Evolutionary conservation across 306 rosid species (phyloP).

Genomic region (Aeschynomene evenia): DNA sequence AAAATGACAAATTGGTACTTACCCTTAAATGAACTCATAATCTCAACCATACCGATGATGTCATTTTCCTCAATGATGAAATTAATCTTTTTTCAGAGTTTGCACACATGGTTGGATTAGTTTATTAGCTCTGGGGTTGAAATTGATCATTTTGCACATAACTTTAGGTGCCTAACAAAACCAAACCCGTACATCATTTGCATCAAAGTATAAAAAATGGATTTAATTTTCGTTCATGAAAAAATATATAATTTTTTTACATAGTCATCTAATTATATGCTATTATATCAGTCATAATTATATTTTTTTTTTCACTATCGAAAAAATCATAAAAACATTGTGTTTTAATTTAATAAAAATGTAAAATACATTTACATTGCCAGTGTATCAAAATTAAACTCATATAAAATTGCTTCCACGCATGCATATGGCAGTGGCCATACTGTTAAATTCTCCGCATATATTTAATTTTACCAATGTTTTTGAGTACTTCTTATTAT

Average conservation of each 20-base stretch:
- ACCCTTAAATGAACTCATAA: conserved; percentile 3
- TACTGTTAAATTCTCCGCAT: background rate
- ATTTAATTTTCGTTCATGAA: too few species aligned
- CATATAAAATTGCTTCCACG: background rate
- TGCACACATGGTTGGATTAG: conserved; percentile 36
- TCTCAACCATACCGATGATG: conserved; percentile 34
- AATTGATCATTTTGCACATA: conserved; percentile 31
- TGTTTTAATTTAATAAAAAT: too few species aligned
- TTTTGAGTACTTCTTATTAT: background rate
- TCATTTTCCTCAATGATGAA: conserved; percentile 35
- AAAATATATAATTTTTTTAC: too few species aligned
- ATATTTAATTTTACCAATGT: background rate
- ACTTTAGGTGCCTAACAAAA: conserved; percentile 20
- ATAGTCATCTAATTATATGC: too few species aligned
- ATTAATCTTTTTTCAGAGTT: conserved; percentile 27
- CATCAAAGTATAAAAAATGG: background rate
- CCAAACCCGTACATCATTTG: background rate
- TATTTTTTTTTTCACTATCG: too few species aligned
- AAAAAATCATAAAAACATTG: too few species aligned
- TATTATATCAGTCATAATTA: too few species aligned
- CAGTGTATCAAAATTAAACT: too few species aligned
- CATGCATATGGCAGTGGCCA: conserved; percentile 25
- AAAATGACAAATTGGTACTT: conserved; percentile 13
- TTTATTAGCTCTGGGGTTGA: conserved; percentile 28
- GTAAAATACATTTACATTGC: too few species aligned